Percentiles rank a stretch among this genome's conserved stretches.
These are phyloP conservation scores for Cenchrus americanus DNA, from an alignment of 176 grass and related monocot genomes.

Conservation along the genomic window DNA sequence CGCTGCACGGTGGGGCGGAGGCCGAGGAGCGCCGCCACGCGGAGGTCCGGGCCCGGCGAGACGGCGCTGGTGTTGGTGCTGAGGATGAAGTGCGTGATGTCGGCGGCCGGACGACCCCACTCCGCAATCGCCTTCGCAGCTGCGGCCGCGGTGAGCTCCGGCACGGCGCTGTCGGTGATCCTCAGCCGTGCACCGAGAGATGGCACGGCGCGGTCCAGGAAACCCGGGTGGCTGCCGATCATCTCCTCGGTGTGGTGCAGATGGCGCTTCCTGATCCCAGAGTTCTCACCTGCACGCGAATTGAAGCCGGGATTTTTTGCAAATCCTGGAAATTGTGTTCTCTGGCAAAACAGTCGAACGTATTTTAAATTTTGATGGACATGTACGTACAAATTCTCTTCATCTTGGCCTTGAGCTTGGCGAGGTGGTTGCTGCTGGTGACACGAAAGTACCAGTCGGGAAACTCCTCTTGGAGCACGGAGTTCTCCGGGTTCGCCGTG, in stretches of 20 bases:
- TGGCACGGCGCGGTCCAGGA: conserved; percentile 2
- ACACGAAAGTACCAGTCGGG: conserved; percentile 70
- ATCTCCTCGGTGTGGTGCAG: conserved; percentile 34
- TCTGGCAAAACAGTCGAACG: too few species aligned
- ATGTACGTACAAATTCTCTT: conserved; percentile 51
- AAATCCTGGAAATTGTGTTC: too few species aligned
- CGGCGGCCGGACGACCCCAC: conserved; percentile 47
- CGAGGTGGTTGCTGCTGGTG: conserved; percentile 60
- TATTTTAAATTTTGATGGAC: too few species aligned
- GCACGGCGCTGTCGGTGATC: conserved; percentile 26
- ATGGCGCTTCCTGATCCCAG: conserved; percentile 41
- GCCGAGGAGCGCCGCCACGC: conserved; percentile 38
- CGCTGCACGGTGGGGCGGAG: conserved; percentile 37
- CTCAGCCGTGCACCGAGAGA: conserved; percentile 40
- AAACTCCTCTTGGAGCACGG: conserved; percentile 53
- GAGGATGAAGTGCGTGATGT: conserved; percentile 59
- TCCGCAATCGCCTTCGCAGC: conserved; percentile 54
- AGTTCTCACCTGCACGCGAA: conserved; percentile 31
- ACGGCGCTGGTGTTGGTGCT: conserved; percentile 37
- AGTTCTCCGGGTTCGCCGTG: conserved; percentile 55
- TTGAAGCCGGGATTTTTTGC: too few species aligned
- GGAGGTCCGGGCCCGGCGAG: conserved; percentile 44
- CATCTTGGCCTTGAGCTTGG: conserved; percentile 63
- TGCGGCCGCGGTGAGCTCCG: conserved; percentile 32
- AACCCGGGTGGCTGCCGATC: conserved; percentile 13